Base-by-base conservation (phyloP, 768 basidiomycete species). In the Russula emetica region DNA sequence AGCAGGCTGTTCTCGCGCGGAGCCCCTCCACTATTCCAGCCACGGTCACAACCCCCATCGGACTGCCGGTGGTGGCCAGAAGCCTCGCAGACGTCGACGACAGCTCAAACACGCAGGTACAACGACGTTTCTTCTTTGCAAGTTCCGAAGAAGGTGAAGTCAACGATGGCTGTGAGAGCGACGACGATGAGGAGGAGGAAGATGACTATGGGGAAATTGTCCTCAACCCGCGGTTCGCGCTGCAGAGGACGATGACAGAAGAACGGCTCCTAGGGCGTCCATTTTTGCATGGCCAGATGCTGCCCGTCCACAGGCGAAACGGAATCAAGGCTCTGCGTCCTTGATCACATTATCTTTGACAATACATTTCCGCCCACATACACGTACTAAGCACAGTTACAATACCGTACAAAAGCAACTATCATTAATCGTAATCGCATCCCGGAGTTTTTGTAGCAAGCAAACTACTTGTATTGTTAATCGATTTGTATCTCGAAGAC, bases 171-270 rank as follows among this genome's bases (percentile, higher is more conserved):
- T 42, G 30, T 20, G 58, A 63, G 28, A 55, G 59, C 22, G 67
- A 68, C 26, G 59, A 55, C 16, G 63, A 66, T 6, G 65, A 67
- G 1, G 66, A 67, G 1, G 66, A 67, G 16, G 67, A 68, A 36
- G 65, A 68, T 10, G 67, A 68, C 52, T 68, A 68, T 13, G 67
- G 67, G 9, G 67, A 68, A 51, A 44, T 68, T 26, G 36, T 68
- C 14, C 50, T 67, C 28, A 68, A 67, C 47, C 58, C 66, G 3
- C 61, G 47, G n/a, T 68, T 68, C 42, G 47, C 57, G 13, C 34
- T 54, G 32, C 61, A 53, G 38, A 61, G 26, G 63, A 20, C 63
- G 6, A n/a, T 51, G 32, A 34, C 55, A 44, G 42, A 52, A 16
- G 24, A 44, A 24, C 49, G 55, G 40, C 26, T 42, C 5, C 45